Base-by-base conservation (phyloP, 306 rosid species). In the Begonia loranthoides region DNA sequence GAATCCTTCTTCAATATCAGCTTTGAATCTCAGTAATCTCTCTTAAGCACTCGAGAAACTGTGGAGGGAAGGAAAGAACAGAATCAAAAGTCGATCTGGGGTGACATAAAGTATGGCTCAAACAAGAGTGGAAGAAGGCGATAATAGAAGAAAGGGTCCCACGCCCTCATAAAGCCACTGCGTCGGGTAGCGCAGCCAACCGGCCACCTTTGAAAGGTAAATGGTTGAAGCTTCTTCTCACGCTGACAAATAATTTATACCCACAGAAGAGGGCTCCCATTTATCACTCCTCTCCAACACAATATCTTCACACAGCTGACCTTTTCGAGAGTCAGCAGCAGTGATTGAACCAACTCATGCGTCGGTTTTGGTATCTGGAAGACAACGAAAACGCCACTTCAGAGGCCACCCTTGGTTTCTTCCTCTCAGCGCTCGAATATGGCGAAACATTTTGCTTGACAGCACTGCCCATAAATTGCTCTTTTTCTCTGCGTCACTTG, bases 151-250 rank as follows among this genome's bases (percentile, higher is more conserved):
- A n/a, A 1, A 1, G 34, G 88, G 95, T 51, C 83, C 93, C 82
- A 54, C 36, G 6, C 4, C 81, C 94, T 81, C 87, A 73, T 70
- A 34, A 73, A 82, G 92, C 61, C 22, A 51, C 81, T 76, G 77
- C 68, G 50, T 74, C 61, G 66, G 78, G 88, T 51, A 40, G 72
- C 94, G 81, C 47, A 43, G 51, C 73, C 64, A 56, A 65, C 56
- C n/a, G n/a, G 13, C 47, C 47, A 43, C 13, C 47, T 11, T 43
- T n/a, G 10, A 43, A 43, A 43, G 13, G 9, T 12, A n/a, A 10
- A n/a, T 43, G n/a, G 15, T 43, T 1, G 13, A 43, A 43, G 47
- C n/a, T n/a, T n/a, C n/a, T n/a, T n/a, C n/a, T n/a, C n/a, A n/a
- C n/a, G n/a, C n/a, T 43, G 5, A 11, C 70, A 50, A 66, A 41